Evolutionary conservation across 1,139 yeast genomes (phyloP).

Genomic region (Debaryomycetaceae sp.): DNA sequence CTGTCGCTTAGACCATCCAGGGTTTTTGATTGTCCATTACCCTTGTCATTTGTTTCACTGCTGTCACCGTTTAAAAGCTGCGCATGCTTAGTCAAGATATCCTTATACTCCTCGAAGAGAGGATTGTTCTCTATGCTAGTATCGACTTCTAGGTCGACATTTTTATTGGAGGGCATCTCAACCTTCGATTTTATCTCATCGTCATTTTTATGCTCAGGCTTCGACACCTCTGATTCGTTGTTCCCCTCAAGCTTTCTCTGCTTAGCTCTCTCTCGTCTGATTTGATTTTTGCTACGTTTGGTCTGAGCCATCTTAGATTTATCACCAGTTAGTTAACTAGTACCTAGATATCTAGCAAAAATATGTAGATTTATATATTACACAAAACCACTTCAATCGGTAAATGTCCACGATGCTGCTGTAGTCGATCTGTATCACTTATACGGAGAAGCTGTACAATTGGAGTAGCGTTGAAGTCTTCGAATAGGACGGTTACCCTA

Average conservation of each 20-base stretch:
- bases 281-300: conserved; percentile 55
- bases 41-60: conserved; percentile 5
- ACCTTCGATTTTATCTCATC: not conserved
- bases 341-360: no score
- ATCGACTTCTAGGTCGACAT: not conserved
- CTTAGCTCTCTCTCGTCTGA: conserved; percentile 60
- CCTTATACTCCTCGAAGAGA: conserved; percentile 36
- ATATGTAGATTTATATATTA: not conserved
- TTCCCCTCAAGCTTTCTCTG: conserved; percentile 33
- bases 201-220: not conserved
- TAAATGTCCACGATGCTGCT: no score
- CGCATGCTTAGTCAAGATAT: conserved; percentile 29
- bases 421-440: no score
- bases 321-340: no score
- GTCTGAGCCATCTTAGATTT: conserved; percentile 15
- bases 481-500: no score
- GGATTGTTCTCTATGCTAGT: conserved; percentile 19
- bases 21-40: conserved; percentile 15
- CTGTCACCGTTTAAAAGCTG: conserved; percentile 28
- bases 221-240: not conserved
- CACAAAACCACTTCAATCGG: not conserved
- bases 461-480: no score
- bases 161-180: not conserved
- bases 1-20: conserved; percentile 5
- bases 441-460: no score